Evolutionary conservation across 495 filamentous ascomycete genomes (phyloP).

Genomic region (Tetracladium setigerum): DNA sequence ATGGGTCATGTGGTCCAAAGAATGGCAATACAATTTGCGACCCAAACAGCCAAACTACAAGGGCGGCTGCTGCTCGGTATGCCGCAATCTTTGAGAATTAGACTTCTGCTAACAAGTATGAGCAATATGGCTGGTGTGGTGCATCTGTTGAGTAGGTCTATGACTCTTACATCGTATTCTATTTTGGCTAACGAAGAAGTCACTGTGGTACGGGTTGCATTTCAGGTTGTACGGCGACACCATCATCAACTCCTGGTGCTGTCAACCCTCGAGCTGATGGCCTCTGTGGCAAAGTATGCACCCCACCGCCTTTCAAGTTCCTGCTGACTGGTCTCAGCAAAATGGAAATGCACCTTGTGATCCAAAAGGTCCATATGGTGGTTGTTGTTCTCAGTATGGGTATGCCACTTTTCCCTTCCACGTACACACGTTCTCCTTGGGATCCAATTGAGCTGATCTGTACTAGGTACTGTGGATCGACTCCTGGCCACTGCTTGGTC

Average conservation of each 20-base stretch:
- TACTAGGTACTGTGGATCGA: constrained; percentile 21
- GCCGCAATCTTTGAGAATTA: neutral
- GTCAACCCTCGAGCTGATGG: constrained; percentile 20
- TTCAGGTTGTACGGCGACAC: constrained; percentile 21
- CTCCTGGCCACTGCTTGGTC: constrained; percentile 15
- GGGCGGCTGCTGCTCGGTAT: constrained; percentile 24
- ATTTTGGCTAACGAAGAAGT: neutral
- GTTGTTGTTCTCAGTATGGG: constrained; percentile 24
- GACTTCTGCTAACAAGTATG: neutral
- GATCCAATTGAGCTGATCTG: neutral
- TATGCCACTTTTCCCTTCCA: constrained; percentile 1
- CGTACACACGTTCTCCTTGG: neutral
- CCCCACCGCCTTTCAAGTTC: neutral
- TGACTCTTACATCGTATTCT: neutral
- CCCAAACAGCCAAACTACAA: constrained; percentile 10
- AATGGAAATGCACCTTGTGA: constrained; percentile 22
- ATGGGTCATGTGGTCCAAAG: constrained; percentile 39
- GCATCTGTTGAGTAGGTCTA: constrained; percentile 15
- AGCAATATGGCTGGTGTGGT: constrained; percentile 27
- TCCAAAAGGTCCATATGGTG: constrained; percentile 20
- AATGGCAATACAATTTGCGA: constrained; percentile 40
- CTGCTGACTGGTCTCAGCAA: neutral
- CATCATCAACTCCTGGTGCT: neutral
- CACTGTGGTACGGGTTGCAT: constrained; percentile 25
- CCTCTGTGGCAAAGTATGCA: constrained; percentile 18